A percentile compares a stretch with the other conserved stretches of the same genome.
phyloP scores from a whole-genome alignment of 768 basidiomycete genomes.

The Russula sp. region DNA sequence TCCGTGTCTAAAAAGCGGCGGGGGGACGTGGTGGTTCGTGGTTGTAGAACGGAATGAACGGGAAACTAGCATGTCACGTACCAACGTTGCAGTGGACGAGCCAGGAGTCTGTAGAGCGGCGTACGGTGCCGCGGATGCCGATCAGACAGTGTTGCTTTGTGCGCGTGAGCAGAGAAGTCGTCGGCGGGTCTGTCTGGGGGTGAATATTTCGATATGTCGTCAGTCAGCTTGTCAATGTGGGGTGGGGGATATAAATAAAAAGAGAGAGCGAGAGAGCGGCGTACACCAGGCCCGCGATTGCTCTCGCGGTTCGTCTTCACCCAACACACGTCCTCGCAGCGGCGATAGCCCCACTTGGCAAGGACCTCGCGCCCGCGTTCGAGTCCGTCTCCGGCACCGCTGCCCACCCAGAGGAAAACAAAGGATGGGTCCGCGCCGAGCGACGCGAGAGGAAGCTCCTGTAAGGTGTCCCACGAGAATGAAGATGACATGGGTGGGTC shows the following conservation, averaged over 20 bases:
- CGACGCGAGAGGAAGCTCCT: slow-evolving; percentile 70
- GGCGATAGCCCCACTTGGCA: slow-evolving; percentile 87
- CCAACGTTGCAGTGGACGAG: slow-evolving; percentile 98
- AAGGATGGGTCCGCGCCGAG: slow-evolving; percentile 90
- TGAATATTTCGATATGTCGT: background rate
- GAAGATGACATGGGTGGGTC: slow-evolving; percentile 86
- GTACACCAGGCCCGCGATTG: slow-evolving; percentile 69
- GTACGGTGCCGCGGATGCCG: slow-evolving; percentile 94
- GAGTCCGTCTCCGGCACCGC: slow-evolving; percentile 81
- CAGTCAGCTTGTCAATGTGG: background rate
- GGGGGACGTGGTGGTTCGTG: background rate
- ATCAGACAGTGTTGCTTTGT: slow-evolving; percentile 96
- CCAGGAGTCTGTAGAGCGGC: slow-evolving; percentile 89
- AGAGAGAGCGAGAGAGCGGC: slow-evolving; percentile 23
- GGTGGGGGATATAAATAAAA: too few species aligned
- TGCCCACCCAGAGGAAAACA: slow-evolving; percentile 93
- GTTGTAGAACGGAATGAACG: background rate
- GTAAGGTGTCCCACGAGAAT: slow-evolving; percentile 79
- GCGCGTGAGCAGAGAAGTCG: slow-evolving; percentile 76
- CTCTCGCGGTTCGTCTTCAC: slow-evolving; percentile 79
- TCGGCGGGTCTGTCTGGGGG: slow-evolving; percentile 72
- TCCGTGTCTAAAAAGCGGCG: slow-evolving; percentile 64
- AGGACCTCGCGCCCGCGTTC: slow-evolving; percentile 88
- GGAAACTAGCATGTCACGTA: slow-evolving; percentile 32
- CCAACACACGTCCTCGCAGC: slow-evolving; percentile 99